These are phyloP conservation scores for Dimocarpus longan DNA, from an alignment of 345 rosid species.

Conservation along the genomic window DNA sequence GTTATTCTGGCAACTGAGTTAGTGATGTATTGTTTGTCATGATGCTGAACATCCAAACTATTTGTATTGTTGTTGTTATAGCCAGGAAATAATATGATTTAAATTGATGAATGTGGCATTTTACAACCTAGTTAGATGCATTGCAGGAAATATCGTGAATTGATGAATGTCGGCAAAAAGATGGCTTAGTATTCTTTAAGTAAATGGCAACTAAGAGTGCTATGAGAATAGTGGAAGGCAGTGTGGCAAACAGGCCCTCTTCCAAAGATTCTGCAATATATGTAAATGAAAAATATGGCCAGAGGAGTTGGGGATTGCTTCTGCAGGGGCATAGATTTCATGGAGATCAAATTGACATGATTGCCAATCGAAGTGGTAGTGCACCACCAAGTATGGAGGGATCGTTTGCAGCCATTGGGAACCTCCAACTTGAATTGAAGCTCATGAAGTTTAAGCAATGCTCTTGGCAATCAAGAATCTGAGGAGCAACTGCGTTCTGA, in stretches of 20 bases:
- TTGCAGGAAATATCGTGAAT: constrained; percentile 23
- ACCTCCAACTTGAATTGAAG: constrained; percentile 47
- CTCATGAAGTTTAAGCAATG: constrained; percentile 61
- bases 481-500: constrained; percentile 84
- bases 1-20: not conserved
- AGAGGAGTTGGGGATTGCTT: constrained; percentile 76
- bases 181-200: constrained; percentile 21
- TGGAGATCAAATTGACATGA: constrained; percentile 41
- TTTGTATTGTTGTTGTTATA: not conserved
- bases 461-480: constrained; percentile 53
- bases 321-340: constrained; percentile 60
- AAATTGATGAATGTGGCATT: not conserved
- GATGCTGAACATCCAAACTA: constrained; percentile 1
- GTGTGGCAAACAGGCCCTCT: constrained; percentile 59
- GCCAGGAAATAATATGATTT: not conserved
- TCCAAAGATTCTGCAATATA: constrained; percentile 53
- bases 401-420: constrained; percentile 77
- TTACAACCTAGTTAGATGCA: not conserved
- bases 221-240: constrained; percentile 71
- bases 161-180: constrained; percentile 28
- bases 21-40: constrained; percentile 2
- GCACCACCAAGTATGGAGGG: constrained; percentile 99
- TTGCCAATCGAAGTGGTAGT: constrained; percentile 90
- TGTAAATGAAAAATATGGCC: constrained; percentile 59
- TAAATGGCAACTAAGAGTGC: constrained; percentile 86